Conservation (phyloP, 2,329 filamentous ascomycete genomes). For the Didymella sp. region DNA sequence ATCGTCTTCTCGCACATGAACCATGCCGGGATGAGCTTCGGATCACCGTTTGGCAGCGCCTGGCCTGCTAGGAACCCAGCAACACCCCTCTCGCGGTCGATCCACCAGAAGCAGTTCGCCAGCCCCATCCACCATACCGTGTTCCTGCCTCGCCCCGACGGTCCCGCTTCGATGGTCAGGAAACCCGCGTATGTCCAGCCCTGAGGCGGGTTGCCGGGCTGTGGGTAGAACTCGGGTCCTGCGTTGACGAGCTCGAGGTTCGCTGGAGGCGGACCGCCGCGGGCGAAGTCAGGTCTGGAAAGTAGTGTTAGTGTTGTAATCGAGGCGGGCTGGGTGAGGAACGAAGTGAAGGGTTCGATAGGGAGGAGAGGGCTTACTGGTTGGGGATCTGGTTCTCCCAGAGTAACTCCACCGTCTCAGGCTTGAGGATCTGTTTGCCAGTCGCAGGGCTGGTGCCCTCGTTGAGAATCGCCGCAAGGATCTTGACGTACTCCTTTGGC, state of each 20-base stretch:
- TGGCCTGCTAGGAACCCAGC: conserved; percentile 50
- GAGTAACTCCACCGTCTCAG: conserved; percentile 67
- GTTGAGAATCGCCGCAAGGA: conserved; percentile 69
- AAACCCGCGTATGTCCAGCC: conserved; percentile 70
- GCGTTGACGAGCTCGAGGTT: conserved; percentile 60
- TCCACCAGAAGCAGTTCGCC: conserved; percentile 69
- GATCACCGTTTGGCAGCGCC: conserved; percentile 46
- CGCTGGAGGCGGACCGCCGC: conserved; percentile 52
- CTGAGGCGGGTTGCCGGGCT: conserved; percentile 60
- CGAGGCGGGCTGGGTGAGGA: background rate
- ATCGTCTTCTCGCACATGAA: conserved; percentile 46
- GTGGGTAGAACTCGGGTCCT: conserved; percentile 59
- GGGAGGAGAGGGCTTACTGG: conserved; percentile 24
- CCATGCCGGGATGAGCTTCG: conserved; percentile 45
- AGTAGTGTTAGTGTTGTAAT: background rate
- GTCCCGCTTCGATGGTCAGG: conserved; percentile 55
- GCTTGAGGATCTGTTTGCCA: conserved; percentile 60
- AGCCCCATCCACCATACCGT: conserved; percentile 67
- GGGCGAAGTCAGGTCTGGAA: conserved; percentile 58
- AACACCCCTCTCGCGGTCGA: conserved; percentile 65
- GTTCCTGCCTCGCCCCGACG: conserved; percentile 60
- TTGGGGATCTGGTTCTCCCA: conserved; percentile 68
- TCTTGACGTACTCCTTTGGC: conserved; percentile 66
- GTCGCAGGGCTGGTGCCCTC: conserved; percentile 67
- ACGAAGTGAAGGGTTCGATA: background rate